These are phyloP conservation scores for Geotrichum fermentans DNA, from an alignment of 1,139 yeast genomes.

Conservation along the genomic window DNA sequence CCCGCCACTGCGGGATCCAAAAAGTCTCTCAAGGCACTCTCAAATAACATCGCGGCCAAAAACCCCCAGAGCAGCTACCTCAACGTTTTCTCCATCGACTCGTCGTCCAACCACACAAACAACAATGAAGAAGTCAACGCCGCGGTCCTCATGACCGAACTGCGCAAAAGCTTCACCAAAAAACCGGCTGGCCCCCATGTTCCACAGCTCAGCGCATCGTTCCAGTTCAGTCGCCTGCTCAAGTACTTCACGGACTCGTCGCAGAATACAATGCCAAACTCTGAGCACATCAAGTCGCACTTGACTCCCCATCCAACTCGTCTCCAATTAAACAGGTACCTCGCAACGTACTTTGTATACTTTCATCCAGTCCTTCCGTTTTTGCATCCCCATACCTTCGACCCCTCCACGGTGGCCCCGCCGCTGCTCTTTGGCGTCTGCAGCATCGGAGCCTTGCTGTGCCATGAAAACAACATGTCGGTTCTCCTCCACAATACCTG, in stretches of 20 bases:
- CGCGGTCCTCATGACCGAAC: slow-evolving; percentile 27
- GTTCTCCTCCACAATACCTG: slow-evolving; percentile 31
- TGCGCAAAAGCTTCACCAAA: not conserved
- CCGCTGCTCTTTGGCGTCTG: slow-evolving; percentile 36
- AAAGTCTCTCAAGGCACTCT: not conserved
- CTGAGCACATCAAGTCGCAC: slow-evolving; percentile 16
- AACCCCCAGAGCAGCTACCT: slow-evolving; percentile 6
- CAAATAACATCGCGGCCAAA: not conserved
- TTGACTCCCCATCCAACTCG: slow-evolving; percentile 21
- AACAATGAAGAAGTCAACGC: slow-evolving; percentile 27
- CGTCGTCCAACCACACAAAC: not conserved
- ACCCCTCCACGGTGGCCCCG: slow-evolving; percentile 33
- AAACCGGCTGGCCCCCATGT: slow-evolving; percentile 14
- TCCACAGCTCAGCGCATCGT: slow-evolving; percentile 29
- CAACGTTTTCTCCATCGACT: slow-evolving; percentile 10
- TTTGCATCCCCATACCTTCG: slow-evolving; percentile 35
- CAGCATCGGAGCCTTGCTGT: slow-evolving; percentile 36
- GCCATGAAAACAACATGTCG: slow-evolving; percentile 33
- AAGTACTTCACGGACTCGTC: slow-evolving; percentile 22
- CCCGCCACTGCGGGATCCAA: not conserved
- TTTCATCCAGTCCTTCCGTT: slow-evolving; percentile 38
- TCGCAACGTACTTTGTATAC: slow-evolving; percentile 34
- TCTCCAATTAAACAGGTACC: slow-evolving; percentile 32
- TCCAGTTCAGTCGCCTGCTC: slow-evolving; percentile 24
- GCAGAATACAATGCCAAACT: not conserved